A percentile compares a stretch with the other conserved stretches of the same genome.
Conservation (phyloP, 768 basidiomycete species). For the Panaeolus papilionaceus region DNA sequence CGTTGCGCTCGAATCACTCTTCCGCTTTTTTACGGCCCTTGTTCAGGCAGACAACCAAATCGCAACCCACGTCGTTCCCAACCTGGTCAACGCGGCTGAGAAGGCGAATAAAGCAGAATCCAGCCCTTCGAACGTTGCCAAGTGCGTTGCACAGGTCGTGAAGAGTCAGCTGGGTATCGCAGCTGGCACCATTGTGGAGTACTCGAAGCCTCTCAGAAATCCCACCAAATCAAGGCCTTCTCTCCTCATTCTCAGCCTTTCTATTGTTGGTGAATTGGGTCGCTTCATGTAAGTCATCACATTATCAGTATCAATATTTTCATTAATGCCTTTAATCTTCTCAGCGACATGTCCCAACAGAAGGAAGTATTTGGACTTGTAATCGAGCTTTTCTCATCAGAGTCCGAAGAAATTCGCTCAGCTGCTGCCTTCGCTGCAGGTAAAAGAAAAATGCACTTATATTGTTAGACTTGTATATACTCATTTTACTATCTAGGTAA, state of each 20-base stretch:
- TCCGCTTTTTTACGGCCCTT: conserved; percentile 82
- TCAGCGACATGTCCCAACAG: conserved; percentile 87
- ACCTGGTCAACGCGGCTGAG: conserved; percentile 68
- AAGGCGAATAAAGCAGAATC: conserved; percentile 66
- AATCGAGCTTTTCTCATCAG: conserved; percentile 75
- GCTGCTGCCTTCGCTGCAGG: conserved; percentile 96
- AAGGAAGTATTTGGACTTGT: conserved; percentile 77
- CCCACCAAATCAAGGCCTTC: conserved; percentile 68
- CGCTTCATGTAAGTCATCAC: conserved; percentile 70
- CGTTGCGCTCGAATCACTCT: conserved; percentile 78
- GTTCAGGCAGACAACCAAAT: conserved; percentile 86
- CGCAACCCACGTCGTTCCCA: conserved; percentile 81
- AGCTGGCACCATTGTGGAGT: conserved; percentile 85
- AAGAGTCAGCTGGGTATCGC: conserved; percentile 72
- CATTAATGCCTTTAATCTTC: conserved; percentile 15
- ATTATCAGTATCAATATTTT: neutral
- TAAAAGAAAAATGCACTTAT: conserved; percentile 34
- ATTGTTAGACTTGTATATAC: neutral
- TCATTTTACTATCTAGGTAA: conserved; percentile 62
- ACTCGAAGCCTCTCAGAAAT: conserved; percentile 78
- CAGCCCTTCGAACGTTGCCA: conserved; percentile 76
- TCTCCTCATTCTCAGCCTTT: conserved; percentile 79
- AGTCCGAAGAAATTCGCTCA: conserved; percentile 85
- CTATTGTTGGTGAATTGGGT: conserved; percentile 93
- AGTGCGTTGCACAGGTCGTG: conserved; percentile 85